phyloP scores from a whole-genome alignment of 2,329 filamentous ascomycete genomes.

The Orbilia javanica region DNA sequence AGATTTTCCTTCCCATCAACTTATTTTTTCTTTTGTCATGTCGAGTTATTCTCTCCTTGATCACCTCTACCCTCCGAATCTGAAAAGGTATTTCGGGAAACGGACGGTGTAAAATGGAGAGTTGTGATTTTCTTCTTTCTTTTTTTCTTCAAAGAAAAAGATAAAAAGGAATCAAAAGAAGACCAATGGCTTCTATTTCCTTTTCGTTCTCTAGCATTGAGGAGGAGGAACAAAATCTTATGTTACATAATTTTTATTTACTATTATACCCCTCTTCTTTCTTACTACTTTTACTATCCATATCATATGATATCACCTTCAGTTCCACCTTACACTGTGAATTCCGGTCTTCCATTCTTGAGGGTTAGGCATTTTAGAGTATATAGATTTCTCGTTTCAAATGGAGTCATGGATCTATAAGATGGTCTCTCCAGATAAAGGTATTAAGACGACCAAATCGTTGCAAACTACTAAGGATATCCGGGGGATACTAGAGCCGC shows the following conservation, averaged over 20 bases:
- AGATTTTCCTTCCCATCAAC: slow-evolving; percentile 33
- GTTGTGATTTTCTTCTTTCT: slow-evolving; percentile 49
- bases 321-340: neutral
- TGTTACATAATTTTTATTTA: slow-evolving; percentile 46
- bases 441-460: too few species aligned
- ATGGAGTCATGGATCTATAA: too few species aligned
- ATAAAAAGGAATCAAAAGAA: neutral
- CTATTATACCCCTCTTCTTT: slow-evolving; percentile 46
- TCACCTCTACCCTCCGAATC: slow-evolving; percentile 11
- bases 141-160: slow-evolving; percentile 35
- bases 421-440: too few species aligned
- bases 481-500: too few species aligned
- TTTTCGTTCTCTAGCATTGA: slow-evolving; percentile 28
- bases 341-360: neutral
- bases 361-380: neutral
- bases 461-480: too few species aligned
- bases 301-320: neutral
- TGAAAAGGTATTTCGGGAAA: neutral
- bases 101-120: slow-evolving; percentile 28
- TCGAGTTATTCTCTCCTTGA: slow-evolving; percentile 11
- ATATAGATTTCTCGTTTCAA: too few species aligned
- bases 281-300: neutral
- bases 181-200: slow-evolving; percentile 36
- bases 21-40: slow-evolving; percentile 25
- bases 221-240: slow-evolving; percentile 6